Evolutionary conservation across 768 basidiomycete species (phyloP), one percentile per base, ranked within the genome.

Genomic region (Sarcomyxa edulis): DNA sequence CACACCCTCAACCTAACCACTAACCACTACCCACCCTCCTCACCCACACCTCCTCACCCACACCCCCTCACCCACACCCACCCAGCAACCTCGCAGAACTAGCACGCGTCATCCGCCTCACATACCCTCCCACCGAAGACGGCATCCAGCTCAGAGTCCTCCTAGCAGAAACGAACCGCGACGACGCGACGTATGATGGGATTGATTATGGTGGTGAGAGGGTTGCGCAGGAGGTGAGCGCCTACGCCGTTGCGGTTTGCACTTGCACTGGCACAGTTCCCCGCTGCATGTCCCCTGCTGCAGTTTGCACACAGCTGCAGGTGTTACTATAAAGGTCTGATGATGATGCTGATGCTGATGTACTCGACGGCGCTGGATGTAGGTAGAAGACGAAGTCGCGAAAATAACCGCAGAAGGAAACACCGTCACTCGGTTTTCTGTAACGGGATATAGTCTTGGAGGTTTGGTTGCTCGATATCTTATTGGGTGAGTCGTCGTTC

Each of bases 391-490:
- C 5, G 71, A 78, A 49, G 64, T 85, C 6, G 56, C 68, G 34
- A 63, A 69, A 30, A 60, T 89, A 11, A 65, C 74, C 45, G 44
- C 56, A 12, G 64, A 74, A 10, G 80, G 76, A 5, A 69, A 66
- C 45, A 69, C 56, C 11, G 84, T 93, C 5, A 72, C 71, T 42
- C 72, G 73, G 22, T 81, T 92, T 50, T 88, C 84, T 8, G 64
- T 84, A 4, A 77, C 75, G 2, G 91, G 91, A 1, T 93, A 94
- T 58, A 70, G 68, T 45, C 68, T 94, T 8, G 92, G 92, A 2
- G 92, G 92, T 1, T 69, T 94, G 2, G 64, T 94, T 7, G 76
- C 84, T 11, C 80, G 91, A 11, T 92, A 90, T 56, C 69, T 82
- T 26, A 62, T 91, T 35, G 89, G 84, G 72, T 78, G 42, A 49